phyloP scores from a whole-genome alignment of 2,329 filamentous ascomycete species.

The Colletotrichum shisoi region DNA sequence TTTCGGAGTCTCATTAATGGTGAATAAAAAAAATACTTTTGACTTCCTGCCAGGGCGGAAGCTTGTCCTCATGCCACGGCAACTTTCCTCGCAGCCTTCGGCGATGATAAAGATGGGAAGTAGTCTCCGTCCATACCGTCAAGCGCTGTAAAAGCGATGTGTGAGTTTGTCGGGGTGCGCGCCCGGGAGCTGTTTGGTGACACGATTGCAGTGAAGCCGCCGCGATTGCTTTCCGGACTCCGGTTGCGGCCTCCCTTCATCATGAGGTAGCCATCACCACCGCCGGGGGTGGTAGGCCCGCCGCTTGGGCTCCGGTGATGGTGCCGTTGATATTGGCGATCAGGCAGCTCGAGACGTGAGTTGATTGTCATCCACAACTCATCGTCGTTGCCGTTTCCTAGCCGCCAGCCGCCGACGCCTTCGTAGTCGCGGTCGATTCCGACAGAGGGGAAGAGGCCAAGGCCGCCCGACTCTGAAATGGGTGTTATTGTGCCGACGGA shows the following conservation, averaged over 20 bases:
- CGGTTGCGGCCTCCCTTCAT: conserved; percentile 53
- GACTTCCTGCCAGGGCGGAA: not conserved
- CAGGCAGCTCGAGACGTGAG: conserved; percentile 59
- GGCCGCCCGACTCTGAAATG: conserved; percentile 45
- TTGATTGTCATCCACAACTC: conserved; percentile 61
- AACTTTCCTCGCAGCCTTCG: conserved; percentile 47
- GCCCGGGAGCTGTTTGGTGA: conserved; percentile 60
- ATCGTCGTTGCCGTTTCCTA: conserved; percentile 55
- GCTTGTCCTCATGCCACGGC: conserved; percentile 24
- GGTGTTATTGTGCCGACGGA: conserved; percentile 37
- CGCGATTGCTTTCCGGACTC: conserved; percentile 48
- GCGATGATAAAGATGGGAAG: conserved; percentile 49
- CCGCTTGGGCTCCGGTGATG: conserved; percentile 55
- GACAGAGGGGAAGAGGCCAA: conserved; percentile 57
- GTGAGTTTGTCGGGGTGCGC: conserved; percentile 56
- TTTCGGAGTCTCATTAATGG: conserved; percentile 6
- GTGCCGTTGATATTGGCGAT: conserved; percentile 52
- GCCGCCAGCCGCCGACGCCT: conserved; percentile 66
- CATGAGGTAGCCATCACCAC: conserved; percentile 54
- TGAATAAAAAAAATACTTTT: not conserved
- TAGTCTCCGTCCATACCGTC: conserved; percentile 51
- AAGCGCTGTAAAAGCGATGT: conserved; percentile 45
- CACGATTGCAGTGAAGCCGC: conserved; percentile 36
- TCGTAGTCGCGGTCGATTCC: conserved; percentile 66
- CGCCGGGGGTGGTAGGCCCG: conserved; percentile 50